Conservation (phyloP, 2,329 filamentous ascomycete species). For the Sporothrix pseudoabietina region DNA sequence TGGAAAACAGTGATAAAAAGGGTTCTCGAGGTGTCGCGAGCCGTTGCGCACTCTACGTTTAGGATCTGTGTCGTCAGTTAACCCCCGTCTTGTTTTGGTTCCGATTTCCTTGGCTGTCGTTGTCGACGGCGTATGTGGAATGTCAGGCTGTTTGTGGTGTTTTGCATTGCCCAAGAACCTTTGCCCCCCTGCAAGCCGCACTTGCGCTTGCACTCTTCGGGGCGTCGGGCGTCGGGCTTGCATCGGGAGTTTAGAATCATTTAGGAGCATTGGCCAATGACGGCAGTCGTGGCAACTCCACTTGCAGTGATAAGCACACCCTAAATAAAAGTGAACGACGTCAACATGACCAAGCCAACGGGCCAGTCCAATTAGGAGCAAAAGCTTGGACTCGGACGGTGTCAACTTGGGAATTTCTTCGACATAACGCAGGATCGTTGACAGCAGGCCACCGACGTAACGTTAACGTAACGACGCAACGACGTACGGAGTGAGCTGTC, state of each 20-base stretch:
- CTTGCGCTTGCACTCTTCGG: background rate
- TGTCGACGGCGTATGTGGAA: background rate
- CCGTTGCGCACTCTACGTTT: background rate
- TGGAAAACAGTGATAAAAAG: background rate
- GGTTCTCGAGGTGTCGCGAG: background rate
- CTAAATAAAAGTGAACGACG: background rate
- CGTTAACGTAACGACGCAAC: too few relatives aligned
- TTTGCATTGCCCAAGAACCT: too few relatives aligned
- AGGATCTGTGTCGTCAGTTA: background rate
- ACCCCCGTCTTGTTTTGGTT: conserved; percentile 5
- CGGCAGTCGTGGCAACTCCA: background rate
- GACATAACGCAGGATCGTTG: background rate
- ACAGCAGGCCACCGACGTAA: too few relatives aligned
- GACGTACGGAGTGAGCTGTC: background rate
- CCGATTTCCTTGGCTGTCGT: background rate
- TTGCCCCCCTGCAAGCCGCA: too few relatives aligned
- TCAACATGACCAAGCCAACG: conserved; percentile 10
- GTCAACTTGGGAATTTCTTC: background rate
- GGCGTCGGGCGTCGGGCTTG: background rate
- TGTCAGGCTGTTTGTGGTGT: background rate
- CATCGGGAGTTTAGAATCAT: background rate
- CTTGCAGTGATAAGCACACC: background rate
- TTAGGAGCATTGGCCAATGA: background rate
- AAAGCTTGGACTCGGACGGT: background rate
- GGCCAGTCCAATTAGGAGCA: too few relatives aligned